A percentile compares a stretch with the other conserved stretches of the same genome.
Evolutionary conservation across 2,329 filamentous ascomycete species (phyloP).

Genomic region (Fusarium anguioides): DNA sequence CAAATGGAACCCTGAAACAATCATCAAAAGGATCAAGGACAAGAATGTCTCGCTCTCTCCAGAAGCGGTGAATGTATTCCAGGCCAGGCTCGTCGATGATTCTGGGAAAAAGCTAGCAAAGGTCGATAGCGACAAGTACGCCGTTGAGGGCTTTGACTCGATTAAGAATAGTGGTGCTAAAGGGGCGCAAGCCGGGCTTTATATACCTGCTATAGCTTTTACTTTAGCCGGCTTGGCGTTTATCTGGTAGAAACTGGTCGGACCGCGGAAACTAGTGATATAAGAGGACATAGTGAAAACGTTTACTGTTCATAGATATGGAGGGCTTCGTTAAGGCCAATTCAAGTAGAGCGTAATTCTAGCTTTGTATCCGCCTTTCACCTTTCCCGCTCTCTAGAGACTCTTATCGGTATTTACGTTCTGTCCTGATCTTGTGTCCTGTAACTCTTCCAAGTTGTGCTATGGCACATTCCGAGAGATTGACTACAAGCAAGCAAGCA

Average conservation of each 20-base stretch:
- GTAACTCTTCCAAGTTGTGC: too few relatives aligned
- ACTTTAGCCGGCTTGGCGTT: accelerated
- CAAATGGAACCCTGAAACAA: background rate
- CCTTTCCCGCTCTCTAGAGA: too few relatives aligned
- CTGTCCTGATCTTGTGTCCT: too few relatives aligned
- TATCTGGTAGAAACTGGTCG: accelerated
- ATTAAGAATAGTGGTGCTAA: background rate
- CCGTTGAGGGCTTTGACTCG: background rate
- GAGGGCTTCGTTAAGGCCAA: too few relatives aligned
- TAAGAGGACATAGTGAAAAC: background rate
- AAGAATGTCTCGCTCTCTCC: background rate
- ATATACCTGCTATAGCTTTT: background rate
- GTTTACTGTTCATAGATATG: too few relatives aligned
- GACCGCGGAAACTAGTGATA: accelerated
- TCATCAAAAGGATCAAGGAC: background rate
- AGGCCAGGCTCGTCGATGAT: background rate
- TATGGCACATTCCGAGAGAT: too few relatives aligned
- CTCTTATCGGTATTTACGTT: too few relatives aligned
- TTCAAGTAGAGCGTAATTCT: too few relatives aligned
- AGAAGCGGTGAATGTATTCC: background rate
- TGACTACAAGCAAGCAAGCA: too few relatives aligned
- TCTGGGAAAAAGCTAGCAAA: background rate
- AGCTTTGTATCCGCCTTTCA: too few relatives aligned
- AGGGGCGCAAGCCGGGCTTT: accelerated
- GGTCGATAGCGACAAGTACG: background rate